Conservation (phyloP, 306 rosid species). For the Trifolium pratense region DNA sequence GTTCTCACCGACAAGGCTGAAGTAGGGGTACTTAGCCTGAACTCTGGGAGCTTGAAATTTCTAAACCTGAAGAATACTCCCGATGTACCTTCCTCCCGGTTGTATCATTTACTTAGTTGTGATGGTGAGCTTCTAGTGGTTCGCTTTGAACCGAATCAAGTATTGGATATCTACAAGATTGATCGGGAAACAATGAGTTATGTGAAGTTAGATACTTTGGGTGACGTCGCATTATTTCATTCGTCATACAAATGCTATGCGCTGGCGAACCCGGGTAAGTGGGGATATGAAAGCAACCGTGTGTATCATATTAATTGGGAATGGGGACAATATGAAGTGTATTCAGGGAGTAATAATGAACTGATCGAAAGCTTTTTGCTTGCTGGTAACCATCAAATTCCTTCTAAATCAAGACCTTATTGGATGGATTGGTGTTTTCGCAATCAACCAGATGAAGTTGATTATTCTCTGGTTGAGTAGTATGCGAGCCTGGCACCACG, state of each 20-base stretch:
- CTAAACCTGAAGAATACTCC: slow-evolving; percentile 7
- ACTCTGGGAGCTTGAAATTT: not conserved
- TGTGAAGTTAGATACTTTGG: not conserved
- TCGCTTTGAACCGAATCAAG: not conserved
- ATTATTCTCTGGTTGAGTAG: not conserved
- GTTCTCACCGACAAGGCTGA: not conserved
- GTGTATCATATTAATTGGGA: not conserved
- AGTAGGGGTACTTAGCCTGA: slow-evolving; percentile 27
- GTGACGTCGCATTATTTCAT: not conserved
- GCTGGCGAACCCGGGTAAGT: not conserved
- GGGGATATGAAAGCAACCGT: not conserved
- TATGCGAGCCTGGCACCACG: not conserved
- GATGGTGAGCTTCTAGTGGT: not conserved
- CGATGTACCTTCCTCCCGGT: not conserved
- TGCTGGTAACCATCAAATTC: not conserved
- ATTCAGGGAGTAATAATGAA: not conserved
- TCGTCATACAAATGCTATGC: not conserved
- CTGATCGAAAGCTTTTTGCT: not conserved
- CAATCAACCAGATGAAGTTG: not conserved
- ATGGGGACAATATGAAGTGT: not conserved
- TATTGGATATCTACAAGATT: not conserved
- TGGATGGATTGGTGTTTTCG: not conserved
- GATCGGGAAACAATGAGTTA: not conserved
- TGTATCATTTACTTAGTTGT: not conserved
- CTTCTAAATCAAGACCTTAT: not conserved